Evolutionary conservation across 2,329 filamentous ascomycete genomes (phyloP).

Genomic region (Ambrosiella cleistominuta): DNA sequence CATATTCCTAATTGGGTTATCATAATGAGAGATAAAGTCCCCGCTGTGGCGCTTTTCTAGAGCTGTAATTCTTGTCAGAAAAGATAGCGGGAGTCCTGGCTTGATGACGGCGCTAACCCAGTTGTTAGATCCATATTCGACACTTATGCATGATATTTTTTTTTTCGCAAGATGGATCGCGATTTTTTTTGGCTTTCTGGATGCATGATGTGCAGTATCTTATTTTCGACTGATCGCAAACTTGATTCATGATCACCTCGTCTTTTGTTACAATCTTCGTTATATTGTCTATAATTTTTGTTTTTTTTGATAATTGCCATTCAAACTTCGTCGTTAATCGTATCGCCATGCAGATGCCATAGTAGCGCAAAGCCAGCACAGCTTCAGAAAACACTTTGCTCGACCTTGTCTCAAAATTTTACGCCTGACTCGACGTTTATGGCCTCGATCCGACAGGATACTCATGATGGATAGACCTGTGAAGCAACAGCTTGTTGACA

Average conservation of each 20-base stretch:
- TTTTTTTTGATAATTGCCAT: not conserved
- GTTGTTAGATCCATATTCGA: not conserved
- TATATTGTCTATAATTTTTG: not conserved
- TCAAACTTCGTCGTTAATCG: not conserved
- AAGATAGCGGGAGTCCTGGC: not conserved
- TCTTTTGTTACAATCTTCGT: no score
- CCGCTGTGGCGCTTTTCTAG: conserved; percentile 5
- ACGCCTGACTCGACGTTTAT: not conserved
- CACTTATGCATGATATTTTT: conserved; percentile 11
- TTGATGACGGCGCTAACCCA: conserved; percentile 10
- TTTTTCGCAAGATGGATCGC: not conserved
- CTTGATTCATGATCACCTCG: not conserved
- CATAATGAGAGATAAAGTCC: not conserved
- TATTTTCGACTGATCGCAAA: not conserved
- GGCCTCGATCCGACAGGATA: conserved; percentile 11
- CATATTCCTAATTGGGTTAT: not conserved
- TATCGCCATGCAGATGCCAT: conserved; percentile 11
- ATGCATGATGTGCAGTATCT: not conserved
- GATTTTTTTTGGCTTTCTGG: not conserved
- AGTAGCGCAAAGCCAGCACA: conserved; percentile 9
- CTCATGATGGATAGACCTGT: conserved; percentile 23
- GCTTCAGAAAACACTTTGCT: not conserved
- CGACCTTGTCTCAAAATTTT: not conserved
- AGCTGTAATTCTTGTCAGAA: conserved; percentile 3
- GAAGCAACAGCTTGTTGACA: conserved; percentile 83